Base-by-base conservation (phyloP, 257 asterid species). In the Gentiana straminea region DNA sequence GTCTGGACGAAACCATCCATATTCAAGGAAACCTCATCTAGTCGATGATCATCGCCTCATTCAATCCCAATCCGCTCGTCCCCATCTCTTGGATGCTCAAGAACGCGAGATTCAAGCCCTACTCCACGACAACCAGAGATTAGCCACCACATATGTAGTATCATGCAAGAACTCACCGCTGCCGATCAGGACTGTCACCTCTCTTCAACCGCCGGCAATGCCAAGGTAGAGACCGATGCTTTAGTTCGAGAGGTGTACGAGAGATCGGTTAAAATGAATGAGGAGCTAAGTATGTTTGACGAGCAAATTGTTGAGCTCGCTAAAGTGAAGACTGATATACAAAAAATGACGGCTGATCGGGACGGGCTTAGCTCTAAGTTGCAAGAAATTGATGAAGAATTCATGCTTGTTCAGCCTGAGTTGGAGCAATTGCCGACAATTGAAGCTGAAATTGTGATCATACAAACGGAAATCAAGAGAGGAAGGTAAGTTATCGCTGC, bases 201-300 rank as follows among this genome's bases (percentile, higher is more conserved):
- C 48, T 65, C 85, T 54, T 81, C 73, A 53, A 57, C 74, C 13
- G 88, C 86, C 58, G 49, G 79, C 55, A 57, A 84, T 58, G 70
- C 80, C 64, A 83, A 79, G 73, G 76, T 88, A 60, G 94, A 84
- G 55, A 71, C 76, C 58, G 93, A 87, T 52, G 80, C 82, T 49
- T 89, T 80, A 64, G 85, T 83, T 69, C 84, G 82, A 13, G 84
- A 81, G 65, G 71, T 91, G 13, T 70, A 79, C 63, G 90, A 91
- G 49, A 77, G 79, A 58, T 77, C 76, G 51, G 64, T 71, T 37
- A 68, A 67, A 55, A 63, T 74, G 72, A 92, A 86, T 78, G 81
- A 71, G 3, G 95, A 84, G 72, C 84, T 77, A 51, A 79, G 79
- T n/a, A 47, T 76, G 35, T 8, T 70, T 9, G 75, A 64, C 8